Percentiles rank a stretch among this genome's conserved stretches.
These are phyloP conservation scores for Noccaea bulbosa DNA, from an alignment of 345 rosid species.

Conservation along the genomic window DNA sequence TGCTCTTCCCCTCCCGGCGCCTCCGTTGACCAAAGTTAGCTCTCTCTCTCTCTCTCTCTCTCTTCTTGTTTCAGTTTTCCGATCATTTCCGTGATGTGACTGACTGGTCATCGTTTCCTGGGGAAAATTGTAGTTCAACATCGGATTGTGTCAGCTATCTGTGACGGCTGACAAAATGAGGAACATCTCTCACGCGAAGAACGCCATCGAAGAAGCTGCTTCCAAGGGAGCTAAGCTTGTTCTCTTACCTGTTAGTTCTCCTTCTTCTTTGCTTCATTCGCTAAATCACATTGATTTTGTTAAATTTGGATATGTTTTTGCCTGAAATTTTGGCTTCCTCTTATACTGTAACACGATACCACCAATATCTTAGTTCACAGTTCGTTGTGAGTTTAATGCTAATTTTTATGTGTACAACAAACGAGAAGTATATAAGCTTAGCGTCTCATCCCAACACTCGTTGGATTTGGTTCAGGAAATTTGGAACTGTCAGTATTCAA, in stretches of 20 bases:
- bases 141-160: conserved; percentile 79
- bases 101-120: conserved; percentile 21
- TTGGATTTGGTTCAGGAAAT: conserved; percentile 61
- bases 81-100: not conserved
- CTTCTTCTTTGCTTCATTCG: not conserved
- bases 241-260: conserved; percentile 71
- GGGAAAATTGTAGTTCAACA: conserved; percentile 59
- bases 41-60: not conserved
- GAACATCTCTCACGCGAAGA: conserved; percentile 74
- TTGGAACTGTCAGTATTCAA: conserved; percentile 89
- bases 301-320: conserved; percentile 12
- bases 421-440: not conserved
- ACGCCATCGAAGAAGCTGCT: conserved; percentile 73
- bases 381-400: too few species aligned
- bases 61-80: not conserved
- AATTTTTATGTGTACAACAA: too few species aligned
- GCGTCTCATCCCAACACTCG: not conserved
- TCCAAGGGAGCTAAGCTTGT: conserved; percentile 78
- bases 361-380: not conserved
- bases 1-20: conserved; percentile 73
- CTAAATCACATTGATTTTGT: not conserved
- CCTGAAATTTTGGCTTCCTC: not conserved
- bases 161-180: conserved; percentile 75
- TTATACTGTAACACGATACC: not conserved
- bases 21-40: conserved; percentile 69